These are phyloP conservation scores for Sporisorium reilianum DNA, from an alignment of 1,284 basidiomycete genomes.

Conservation along the genomic window DNA sequence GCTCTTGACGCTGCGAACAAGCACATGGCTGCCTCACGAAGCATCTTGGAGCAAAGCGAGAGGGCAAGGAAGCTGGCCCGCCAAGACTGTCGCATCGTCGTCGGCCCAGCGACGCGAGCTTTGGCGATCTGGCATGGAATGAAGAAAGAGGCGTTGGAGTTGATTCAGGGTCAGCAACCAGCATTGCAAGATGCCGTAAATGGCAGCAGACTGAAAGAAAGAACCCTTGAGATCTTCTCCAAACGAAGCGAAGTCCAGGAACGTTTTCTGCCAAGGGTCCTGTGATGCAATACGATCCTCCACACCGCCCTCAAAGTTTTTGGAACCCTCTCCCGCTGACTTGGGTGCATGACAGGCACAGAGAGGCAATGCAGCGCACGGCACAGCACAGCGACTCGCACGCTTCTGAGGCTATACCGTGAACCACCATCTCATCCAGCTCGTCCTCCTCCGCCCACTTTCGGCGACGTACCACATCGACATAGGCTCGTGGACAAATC, in stretches of 20 bases:
- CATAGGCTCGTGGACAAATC: neutral
- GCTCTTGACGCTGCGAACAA: too few species aligned
- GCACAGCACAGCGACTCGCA: neutral
- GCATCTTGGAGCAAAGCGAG: too few species aligned
- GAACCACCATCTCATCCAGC: neutral
- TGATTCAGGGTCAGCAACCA: neutral
- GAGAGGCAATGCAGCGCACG: neutral
- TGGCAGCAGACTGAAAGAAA: neutral
- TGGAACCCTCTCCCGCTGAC: neutral
- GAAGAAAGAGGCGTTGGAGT: neutral
- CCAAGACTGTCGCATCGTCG: neutral
- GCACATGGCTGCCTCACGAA: too few species aligned
- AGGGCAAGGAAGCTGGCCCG: too few species aligned
- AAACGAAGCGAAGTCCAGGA: neutral
- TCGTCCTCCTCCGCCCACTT: neutral
- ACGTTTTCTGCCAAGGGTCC: neutral
- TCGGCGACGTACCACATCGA: too few species aligned
- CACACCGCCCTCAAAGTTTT: too few species aligned
- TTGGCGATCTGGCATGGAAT: neutral
- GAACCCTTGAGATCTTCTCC: neutral
- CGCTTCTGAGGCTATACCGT: neutral
- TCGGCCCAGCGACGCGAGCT: neutral
- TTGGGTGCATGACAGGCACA: neutral
- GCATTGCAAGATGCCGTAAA: too few species aligned
- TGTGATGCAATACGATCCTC: slow-evolving; percentile 1